These are phyloP conservation scores for Colletotrichum limetticola DNA, from an alignment of 2,329 filamentous ascomycete genomes.

Conservation along the genomic window DNA sequence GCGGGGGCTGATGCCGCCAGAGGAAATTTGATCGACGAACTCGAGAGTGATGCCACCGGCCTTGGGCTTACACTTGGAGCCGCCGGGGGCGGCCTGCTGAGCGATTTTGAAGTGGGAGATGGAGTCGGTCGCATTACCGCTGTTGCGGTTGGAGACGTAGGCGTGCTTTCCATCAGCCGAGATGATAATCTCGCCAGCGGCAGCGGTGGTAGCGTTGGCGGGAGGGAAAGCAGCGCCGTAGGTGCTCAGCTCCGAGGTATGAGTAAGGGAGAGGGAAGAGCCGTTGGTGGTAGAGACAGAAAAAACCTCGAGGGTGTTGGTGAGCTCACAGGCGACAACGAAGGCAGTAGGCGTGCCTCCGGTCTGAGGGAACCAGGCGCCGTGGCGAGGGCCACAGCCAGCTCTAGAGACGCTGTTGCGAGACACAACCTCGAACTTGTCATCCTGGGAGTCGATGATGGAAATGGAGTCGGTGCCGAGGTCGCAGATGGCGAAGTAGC, in stretches of 20 bases:
- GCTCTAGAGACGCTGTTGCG: constrained; percentile 45
- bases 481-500: constrained; percentile 60
- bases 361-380: constrained; percentile 55
- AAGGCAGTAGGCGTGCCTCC: constrained; percentile 53
- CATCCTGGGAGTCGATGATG: constrained; percentile 55
- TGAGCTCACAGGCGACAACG: constrained; percentile 58
- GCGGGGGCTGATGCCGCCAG: constrained; percentile 53
- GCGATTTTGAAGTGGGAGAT: constrained; percentile 58
- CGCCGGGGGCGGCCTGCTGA: constrained; percentile 34
- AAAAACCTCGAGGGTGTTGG: constrained; percentile 56
- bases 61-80: constrained; percentile 38
- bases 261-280: constrained; percentile 48
- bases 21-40: constrained; percentile 46
- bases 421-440: constrained; percentile 51
- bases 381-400: constrained; percentile 62
- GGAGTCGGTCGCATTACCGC: constrained; percentile 56
- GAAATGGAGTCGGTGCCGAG: constrained; percentile 61
- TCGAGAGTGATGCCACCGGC: constrained; percentile 44
- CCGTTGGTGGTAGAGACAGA: constrained; percentile 48
- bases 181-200: constrained; percentile 58
- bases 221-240: constrained; percentile 45
- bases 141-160: constrained; percentile 63
- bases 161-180: constrained; percentile 54
- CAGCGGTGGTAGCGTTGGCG: constrained; percentile 48
- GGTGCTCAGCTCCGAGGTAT: constrained; percentile 51